A percentile compares a stretch with the other conserved stretches of the same genome.
Conservation (phyloP, 441 rosid genomes). For the Adansonia gregorii region DNA sequence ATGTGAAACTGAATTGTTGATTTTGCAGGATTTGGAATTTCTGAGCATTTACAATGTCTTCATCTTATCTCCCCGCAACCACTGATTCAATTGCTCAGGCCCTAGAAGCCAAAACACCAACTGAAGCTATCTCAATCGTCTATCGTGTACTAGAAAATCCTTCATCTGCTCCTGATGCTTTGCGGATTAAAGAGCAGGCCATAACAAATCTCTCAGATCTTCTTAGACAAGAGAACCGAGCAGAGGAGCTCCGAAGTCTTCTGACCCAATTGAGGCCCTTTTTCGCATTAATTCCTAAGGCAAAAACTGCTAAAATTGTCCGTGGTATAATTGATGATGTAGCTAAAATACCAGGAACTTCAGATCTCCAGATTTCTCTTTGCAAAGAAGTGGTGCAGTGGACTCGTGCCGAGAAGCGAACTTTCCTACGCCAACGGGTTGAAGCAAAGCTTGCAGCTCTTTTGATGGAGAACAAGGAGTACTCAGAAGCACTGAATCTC, state of each 20-base stretch:
- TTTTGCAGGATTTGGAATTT: slow-evolving; percentile 40
- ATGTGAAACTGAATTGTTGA: slow-evolving; percentile 15
- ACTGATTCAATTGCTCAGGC: slow-evolving; percentile 74
- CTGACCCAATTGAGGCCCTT: slow-evolving; percentile 80
- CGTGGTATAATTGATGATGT: slow-evolving; percentile 82
- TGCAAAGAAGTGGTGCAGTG: slow-evolving; percentile 94
- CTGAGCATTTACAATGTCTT: slow-evolving; percentile 45
- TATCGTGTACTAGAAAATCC: slow-evolving; percentile 77
- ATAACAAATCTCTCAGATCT: slow-evolving; percentile 76
- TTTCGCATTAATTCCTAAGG: slow-evolving; percentile 87
- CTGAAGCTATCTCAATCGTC: slow-evolving; percentile 69
- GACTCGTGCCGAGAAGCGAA: slow-evolving; percentile 93
- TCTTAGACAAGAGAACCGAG: slow-evolving; percentile 76
- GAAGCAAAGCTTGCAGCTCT: slow-evolving; percentile 97
- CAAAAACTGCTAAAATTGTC: slow-evolving; percentile 92
- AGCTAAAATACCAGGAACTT: slow-evolving; percentile 85
- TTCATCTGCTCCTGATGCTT: slow-evolving; percentile 78
- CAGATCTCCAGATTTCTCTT: slow-evolving; percentile 85
- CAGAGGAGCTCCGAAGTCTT: slow-evolving; percentile 77
- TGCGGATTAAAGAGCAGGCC: slow-evolving; percentile 81
- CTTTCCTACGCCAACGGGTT: slow-evolving; percentile 88
- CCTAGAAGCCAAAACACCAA: slow-evolving; percentile 62
- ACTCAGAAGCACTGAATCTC: slow-evolving; percentile 70
- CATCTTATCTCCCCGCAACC: slow-evolving; percentile 73
- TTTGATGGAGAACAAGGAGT: slow-evolving; percentile 83